Percentiles rank a stretch among this genome's conserved stretches.
Conservation (phyloP, 805 yeast genomes). For the Suhomyces faveliae region DNA sequence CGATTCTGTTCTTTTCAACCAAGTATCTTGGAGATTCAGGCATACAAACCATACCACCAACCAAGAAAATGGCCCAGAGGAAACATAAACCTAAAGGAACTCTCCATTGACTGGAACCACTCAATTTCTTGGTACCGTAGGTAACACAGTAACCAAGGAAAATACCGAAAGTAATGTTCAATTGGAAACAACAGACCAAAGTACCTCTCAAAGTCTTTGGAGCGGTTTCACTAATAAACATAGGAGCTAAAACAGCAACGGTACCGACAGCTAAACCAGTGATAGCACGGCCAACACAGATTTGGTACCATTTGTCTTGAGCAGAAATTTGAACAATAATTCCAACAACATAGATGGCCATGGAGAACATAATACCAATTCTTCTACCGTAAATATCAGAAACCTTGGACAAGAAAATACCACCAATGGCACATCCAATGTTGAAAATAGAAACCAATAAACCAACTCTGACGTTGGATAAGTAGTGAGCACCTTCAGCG, state of each 20-base stretch:
- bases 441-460: slow-evolving; percentile 29
- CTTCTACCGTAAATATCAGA: slow-evolving; percentile 29
- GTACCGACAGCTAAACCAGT: slow-evolving; percentile 30
- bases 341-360: slow-evolving; percentile 28
- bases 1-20: slow-evolving; percentile 22
- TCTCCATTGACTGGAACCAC: slow-evolving; percentile 27
- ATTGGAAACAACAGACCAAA: slow-evolving; percentile 28
- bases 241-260: slow-evolving; percentile 24
- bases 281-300: slow-evolving; percentile 25
- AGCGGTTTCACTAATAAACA: slow-evolving; percentile 27
- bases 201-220: slow-evolving; percentile 31
- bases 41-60: slow-evolving; percentile 25
- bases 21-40: slow-evolving; percentile 30
- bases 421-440: slow-evolving; percentile 31
- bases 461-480: slow-evolving; percentile 25
- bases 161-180: slow-evolving; percentile 27
- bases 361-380: slow-evolving; percentile 25
- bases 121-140: slow-evolving; percentile 24
- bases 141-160: slow-evolving; percentile 28
- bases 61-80: slow-evolving; percentile 26
- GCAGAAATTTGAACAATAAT: slow-evolving; percentile 25
- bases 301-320: slow-evolving; percentile 23
- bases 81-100: slow-evolving; percentile 29
- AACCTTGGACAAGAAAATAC: slow-evolving; percentile 21
- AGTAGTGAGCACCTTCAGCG: slow-evolving; percentile 17